Conservation (phyloP, 495 filamentous ascomycete genomes). For the Thozetella sp. region DNA sequence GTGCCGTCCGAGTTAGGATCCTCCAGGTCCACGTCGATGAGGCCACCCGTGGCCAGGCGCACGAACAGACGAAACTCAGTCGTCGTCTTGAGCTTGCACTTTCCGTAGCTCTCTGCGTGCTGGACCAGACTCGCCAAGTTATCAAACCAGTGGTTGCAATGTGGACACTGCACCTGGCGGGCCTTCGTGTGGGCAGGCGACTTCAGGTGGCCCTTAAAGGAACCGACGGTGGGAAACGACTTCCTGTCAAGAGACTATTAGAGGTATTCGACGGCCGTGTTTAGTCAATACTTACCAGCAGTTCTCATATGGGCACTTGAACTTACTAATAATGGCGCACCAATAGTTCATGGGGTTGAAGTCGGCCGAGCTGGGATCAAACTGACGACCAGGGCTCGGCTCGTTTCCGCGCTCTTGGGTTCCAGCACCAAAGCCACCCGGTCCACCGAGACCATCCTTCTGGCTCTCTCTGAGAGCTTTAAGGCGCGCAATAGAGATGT, state of each 20-base stretch:
- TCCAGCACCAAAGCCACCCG: too few species aligned
- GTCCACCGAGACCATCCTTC: too few species aligned
- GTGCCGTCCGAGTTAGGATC: conserved; percentile 21
- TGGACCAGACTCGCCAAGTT: conserved; percentile 24
- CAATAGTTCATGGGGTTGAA: conserved; percentile 29
- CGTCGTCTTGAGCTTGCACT: conserved; percentile 18
- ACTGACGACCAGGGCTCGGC: neutral
- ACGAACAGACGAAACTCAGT: conserved; percentile 17
- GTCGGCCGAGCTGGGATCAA: conserved; percentile 26
- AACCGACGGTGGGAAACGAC: conserved; percentile 13
- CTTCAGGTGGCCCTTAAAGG: conserved; percentile 29
- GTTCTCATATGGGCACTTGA: conserved; percentile 37
- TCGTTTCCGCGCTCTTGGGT: conserved; percentile 3
- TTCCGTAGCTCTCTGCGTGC: conserved; percentile 30
- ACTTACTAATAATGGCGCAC: conserved; percentile 24
- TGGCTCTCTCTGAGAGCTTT: conserved; percentile 8
- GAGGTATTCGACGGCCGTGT: neutral
- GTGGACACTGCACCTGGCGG: conserved; percentile 26
- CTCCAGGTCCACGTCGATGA: conserved; percentile 19
- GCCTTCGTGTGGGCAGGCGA: conserved; percentile 24
- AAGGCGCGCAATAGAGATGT: conserved; percentile 19
- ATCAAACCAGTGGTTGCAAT: conserved; percentile 27
- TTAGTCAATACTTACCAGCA: conserved; percentile 32
- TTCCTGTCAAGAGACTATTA: conserved; percentile 23
- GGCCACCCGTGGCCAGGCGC: conserved; percentile 20